These are phyloP conservation scores for Cercospora sojina DNA, from an alignment of 2,329 filamentous ascomycete genomes.

Conservation along the genomic window DNA sequence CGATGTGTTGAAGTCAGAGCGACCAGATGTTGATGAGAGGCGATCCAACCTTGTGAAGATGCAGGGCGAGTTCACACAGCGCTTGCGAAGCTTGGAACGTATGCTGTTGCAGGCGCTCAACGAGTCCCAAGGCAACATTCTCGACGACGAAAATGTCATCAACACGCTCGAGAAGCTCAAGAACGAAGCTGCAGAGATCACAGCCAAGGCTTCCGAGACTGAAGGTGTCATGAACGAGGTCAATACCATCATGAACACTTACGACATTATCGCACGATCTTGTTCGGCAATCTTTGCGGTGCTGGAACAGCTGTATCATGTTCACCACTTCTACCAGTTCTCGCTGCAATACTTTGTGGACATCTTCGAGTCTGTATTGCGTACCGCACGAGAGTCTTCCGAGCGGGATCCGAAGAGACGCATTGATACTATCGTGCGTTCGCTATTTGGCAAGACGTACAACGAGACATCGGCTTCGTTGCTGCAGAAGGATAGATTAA, in stretches of 20 bases:
- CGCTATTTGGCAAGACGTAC: constrained; percentile 88
- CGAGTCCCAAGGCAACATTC: constrained; percentile 93
- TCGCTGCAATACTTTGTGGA: constrained; percentile 97
- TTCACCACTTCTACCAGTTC: constrained; percentile 99
- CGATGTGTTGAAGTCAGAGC: constrained; percentile 94
- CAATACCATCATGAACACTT: constrained; percentile 90
- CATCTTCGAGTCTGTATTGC: constrained; percentile 92
- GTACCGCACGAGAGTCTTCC: constrained; percentile 75
- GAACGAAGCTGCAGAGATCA: constrained; percentile 95
- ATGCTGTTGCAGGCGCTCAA: constrained; percentile 91
- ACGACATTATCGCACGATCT: constrained; percentile 86
- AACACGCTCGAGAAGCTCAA: constrained; percentile 97
- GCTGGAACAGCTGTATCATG: constrained; percentile 92
- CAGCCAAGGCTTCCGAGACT: constrained; percentile 91
- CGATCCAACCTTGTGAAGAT: constrained; percentile 97
- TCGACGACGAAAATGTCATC: constrained; percentile 97
- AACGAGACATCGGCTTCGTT: constrained; percentile 90
- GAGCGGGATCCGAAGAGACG: constrained; percentile 57
- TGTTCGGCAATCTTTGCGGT: constrained; percentile 98
- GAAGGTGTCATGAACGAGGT: constrained; percentile 98
- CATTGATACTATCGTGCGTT: constrained; percentile 84
- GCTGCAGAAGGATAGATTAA: constrained; percentile 90
- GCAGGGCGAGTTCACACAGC: constrained; percentile 98
- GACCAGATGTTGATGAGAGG: constrained; percentile 94
- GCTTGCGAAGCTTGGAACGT: constrained; percentile 92